Base-by-base conservation (phyloP, 164 flowering plant species). In the grape (Vitis vinifera) region DNA sequence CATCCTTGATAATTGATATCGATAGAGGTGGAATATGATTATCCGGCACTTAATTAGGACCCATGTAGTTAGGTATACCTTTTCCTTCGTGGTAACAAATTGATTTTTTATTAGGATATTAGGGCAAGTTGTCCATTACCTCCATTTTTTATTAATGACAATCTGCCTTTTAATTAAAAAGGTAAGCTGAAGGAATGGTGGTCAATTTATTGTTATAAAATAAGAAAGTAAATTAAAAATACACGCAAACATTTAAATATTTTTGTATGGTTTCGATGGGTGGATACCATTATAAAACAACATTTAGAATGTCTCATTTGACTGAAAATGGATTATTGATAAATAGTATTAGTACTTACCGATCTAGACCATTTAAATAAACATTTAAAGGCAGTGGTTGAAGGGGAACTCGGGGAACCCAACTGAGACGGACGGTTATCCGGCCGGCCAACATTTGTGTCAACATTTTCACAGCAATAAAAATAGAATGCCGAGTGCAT, bases 401-500 rank as follows among this genome's bases (percentile, higher is more conserved):
- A 59, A 92, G 84, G 55, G 97, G 96, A 8, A 94, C 99, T 97
- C 99, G 84, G 55, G 96, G 96, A 8, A 94, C 99, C 98, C 99
- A 94, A 48, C 99, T 98, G 15, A 91, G 77, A 49, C 99, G 83
- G 23, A 92, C 91, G 48, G 91, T 87, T 73, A 92, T 86, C 4
- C 98, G 85, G 3, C 4, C 98, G 84, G 3, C 87, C 98, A 79
- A 91, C 99, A 82, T 92, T 94, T 67, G 87, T 86, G 70, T 94
- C 99, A 73, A 94, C 97, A 97, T 94, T 37, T 31, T 53, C 65
- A 44, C 16, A 57, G 15, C 55, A 63, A 55, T 2, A 14, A 56
- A 55, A n/a, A 48, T 9, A 10, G 11, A 19, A 11, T n/a, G 59
- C 27, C 9, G n/a, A 14, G 5, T 30, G 16, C 27, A 23, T 23